Evolutionary conservation across 225 moss, liverwort and hornwort species (phyloP), one percentile per base, ranked within the genome.

Genomic region (Pleurozium schreberi): DNA sequence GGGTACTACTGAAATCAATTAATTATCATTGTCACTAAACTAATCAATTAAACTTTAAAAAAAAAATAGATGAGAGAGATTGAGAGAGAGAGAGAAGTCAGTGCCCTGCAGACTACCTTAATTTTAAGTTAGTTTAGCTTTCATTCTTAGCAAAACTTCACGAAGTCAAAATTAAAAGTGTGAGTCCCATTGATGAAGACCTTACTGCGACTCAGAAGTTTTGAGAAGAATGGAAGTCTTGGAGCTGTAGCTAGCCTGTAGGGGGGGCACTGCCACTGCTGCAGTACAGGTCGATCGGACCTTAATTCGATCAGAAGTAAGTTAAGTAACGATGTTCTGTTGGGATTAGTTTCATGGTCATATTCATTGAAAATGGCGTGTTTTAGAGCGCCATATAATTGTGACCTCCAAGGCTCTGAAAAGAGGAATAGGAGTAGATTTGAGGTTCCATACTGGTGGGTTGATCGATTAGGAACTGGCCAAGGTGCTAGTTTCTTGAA

Each of bases 81-180:
- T 55, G 58, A 18, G 58, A 64, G 69, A 83, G 57, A 55, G 18
- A 19, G 53, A 63, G 58, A 18, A 81, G 30, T 53, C 79, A 82
- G 63, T 69, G 73, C 63, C 64, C 86, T 64, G 76, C 64, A 86
- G 86, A n/a, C 86, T 77, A 62, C 62, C 62, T 62, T 28, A 61
- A 49, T 11, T 5, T 58, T 28, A 61, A 49, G 9, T 5, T 58
- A 50, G 50, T 62, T 50, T 49, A 86, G 93, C 88, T 87, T 85
- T 90, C 92, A 87, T 93, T 93, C 93, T 93, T 93, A 74, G 85
- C 82, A 93, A 93, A 92, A 90, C 93, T 93, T 90, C 92, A 89
- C 82, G 92, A 90, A 92, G 93, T 89, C 93, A 83, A 50, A 90
- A 82, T 86, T 63, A 69, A 38, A 86, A 69, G 86, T 25, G 88